phyloP scores from a whole-genome alignment of 345 rosid genomes.

The Linum lewisii region DNA sequence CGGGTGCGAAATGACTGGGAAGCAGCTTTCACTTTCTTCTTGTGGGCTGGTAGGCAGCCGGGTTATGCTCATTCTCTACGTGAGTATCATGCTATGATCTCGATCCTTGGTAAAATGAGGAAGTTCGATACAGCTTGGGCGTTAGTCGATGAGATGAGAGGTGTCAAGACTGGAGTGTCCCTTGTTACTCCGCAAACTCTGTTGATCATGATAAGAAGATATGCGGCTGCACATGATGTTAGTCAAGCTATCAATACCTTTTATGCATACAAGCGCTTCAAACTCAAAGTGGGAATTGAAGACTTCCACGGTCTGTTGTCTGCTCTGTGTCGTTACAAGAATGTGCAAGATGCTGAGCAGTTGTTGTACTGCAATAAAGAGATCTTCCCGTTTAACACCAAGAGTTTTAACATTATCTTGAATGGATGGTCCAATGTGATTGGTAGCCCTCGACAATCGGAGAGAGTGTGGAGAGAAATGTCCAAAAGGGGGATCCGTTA shows the following conservation, averaged over 20 bases:
- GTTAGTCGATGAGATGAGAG: conserved; percentile 81
- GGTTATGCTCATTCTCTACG: conserved; percentile 48
- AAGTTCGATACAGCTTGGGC: conserved; percentile 89
- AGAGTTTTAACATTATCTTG: conserved; percentile 74
- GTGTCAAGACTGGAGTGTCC: conserved; percentile 32
- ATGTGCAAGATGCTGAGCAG: conserved; percentile 90
- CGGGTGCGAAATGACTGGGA: conserved; percentile 77
- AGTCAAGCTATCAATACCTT: conserved; percentile 74
- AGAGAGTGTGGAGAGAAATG: conserved; percentile 88
- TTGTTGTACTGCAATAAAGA: conserved; percentile 62
- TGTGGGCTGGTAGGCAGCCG: conserved; percentile 68
- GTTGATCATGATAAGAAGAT: conserved; percentile 76
- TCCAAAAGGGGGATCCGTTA: conserved; percentile 41
- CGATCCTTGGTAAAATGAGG: conserved; percentile 75
- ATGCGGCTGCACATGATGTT: conserved; percentile 80
- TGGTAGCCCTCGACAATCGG: conserved; percentile 63
- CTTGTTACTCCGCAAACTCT: conserved; percentile 68
- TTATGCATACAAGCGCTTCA: conserved; percentile 54
- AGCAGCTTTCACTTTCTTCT: conserved; percentile 72
- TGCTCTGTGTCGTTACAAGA: conserved; percentile 88
- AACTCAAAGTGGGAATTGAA: conserved; percentile 52
- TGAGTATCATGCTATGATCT: conserved; percentile 70
- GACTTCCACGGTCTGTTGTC: conserved; percentile 84
- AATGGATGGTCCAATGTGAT: conserved; percentile 88
- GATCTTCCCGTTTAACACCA: conserved; percentile 58